These are phyloP conservation scores for Cucurbita moschata DNA, from an alignment of 306 rosid species.

Conservation along the genomic window DNA sequence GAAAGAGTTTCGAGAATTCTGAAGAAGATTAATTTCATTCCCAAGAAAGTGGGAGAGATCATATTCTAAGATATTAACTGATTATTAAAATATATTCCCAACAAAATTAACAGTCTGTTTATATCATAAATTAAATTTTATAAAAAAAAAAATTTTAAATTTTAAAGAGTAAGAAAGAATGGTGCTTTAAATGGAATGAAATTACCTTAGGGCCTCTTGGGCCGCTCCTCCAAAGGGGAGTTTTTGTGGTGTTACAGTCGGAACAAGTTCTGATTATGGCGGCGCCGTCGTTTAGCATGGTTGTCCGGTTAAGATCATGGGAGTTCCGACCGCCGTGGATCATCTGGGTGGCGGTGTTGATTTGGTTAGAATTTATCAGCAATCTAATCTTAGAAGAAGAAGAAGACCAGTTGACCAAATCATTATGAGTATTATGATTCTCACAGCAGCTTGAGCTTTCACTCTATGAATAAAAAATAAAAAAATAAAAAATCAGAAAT, in stretches of 20 bases:
- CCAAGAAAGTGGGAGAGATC: no score
- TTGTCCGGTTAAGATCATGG: conserved; percentile 26
- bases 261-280: conserved; percentile 65
- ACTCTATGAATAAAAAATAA: not conserved
- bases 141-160: no score
- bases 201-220: conserved; percentile 95
- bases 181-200: not conserved
- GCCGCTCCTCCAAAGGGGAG: conserved; percentile 99
- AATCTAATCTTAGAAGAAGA: conserved; percentile 68
- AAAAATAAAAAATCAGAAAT: no score
- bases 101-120: no score
- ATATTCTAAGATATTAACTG: no score
- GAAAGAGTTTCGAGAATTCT: no score
- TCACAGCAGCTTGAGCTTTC: conserved; percentile 6
- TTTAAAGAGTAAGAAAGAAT: not conserved
- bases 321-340: not conserved
- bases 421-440: not conserved
- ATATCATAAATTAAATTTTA: no score
- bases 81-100: no score
- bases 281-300: not conserved
- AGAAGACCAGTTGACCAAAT: conserved; percentile 35
- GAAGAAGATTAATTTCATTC: no score
- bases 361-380: conserved; percentile 33
- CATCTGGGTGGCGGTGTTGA: not conserved
- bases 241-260: conserved; percentile 86